Conservation (phyloP, 768 basidiomycete genomes). For the Trichaptum fuscoviolaceum region DNA sequence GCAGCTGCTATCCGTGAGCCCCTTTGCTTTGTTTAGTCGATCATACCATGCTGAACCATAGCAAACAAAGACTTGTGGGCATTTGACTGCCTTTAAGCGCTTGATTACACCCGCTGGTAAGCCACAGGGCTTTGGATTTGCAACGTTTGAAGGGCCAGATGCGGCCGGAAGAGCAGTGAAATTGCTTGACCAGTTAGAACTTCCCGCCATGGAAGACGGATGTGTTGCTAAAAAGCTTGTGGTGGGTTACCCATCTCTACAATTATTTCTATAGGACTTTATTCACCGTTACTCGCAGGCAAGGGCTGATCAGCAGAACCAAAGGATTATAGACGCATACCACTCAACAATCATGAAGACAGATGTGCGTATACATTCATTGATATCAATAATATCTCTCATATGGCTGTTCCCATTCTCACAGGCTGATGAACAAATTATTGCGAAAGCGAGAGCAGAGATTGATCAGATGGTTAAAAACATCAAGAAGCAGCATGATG, state of each 20-base stretch:
- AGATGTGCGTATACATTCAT: slow-evolving; percentile 50
- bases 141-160: slow-evolving; percentile 91
- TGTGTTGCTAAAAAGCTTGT: slow-evolving; percentile 59
- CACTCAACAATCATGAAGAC: slow-evolving; percentile 71
- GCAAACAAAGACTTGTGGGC: slow-evolving; percentile 66
- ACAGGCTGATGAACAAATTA: slow-evolving; percentile 67
- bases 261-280: slow-evolving; percentile 14
- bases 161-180: slow-evolving; percentile 74
- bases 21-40: neutral
- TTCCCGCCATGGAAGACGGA: slow-evolving; percentile 58
- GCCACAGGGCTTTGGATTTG: slow-evolving; percentile 96
- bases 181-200: slow-evolving; percentile 56
- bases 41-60: slow-evolving; percentile 3
- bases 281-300: slow-evolving; percentile 42
- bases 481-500: slow-evolving; percentile 67
- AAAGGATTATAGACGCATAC: slow-evolving; percentile 82
- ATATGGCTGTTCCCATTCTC: slow-evolving; percentile 5
- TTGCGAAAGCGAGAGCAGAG: slow-evolving; percentile 56
- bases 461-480: slow-evolving; percentile 64
- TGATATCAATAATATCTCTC: slow-evolving; percentile 3
- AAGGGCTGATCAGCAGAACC: slow-evolving; percentile 96
- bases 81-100: slow-evolving; percentile 85
- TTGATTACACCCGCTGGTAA: slow-evolving; percentile 90
- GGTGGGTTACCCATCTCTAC: slow-evolving; percentile 43
- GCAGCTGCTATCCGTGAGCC: slow-evolving; percentile 68